Percentiles rank a stretch among this genome's conserved stretches.
These are phyloP conservation scores for Crotalaria pallida DNA, from an alignment of 306 rosid genomes.

Conservation along the genomic window DNA sequence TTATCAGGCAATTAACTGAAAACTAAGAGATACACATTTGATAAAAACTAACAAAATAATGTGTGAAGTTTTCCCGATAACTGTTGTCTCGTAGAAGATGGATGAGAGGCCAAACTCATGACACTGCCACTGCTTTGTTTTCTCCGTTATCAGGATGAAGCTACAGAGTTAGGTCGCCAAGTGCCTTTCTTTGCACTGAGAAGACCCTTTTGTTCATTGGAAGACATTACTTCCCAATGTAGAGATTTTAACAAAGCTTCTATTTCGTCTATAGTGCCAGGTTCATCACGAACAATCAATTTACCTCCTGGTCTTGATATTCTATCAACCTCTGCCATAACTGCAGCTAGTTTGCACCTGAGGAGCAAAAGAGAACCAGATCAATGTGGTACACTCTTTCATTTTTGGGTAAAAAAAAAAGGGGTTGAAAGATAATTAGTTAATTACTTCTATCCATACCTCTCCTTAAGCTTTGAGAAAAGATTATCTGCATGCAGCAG, in stretches of 20 bases:
- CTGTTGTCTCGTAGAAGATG: not conserved
- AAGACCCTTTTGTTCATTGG: constrained; percentile 65
- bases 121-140: not conserved
- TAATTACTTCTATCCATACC: constrained; percentile 37
- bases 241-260: constrained; percentile 68
- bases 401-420: not conserved
- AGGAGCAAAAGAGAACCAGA: constrained; percentile 13
- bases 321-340: constrained; percentile 88
- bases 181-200: constrained; percentile 74
- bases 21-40: not conserved
- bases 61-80: not conserved
- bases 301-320: constrained; percentile 76
- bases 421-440: not conserved
- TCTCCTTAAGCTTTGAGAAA: constrained; percentile 68
- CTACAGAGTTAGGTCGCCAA: constrained; percentile 62
- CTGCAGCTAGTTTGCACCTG: constrained; percentile 74
- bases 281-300: constrained; percentile 69
- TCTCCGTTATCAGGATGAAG: constrained; percentile 35
- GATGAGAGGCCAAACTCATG: not conserved
- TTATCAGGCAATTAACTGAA: not conserved
- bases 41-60: not conserved
- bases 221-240: constrained; percentile 75
- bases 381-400: not conserved
- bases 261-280: constrained; percentile 60
- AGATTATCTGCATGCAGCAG: constrained; percentile 86